Evolutionary conservation across 768 basidiomycete species (phyloP).

Genomic region (Pisolithus orientalis): DNA sequence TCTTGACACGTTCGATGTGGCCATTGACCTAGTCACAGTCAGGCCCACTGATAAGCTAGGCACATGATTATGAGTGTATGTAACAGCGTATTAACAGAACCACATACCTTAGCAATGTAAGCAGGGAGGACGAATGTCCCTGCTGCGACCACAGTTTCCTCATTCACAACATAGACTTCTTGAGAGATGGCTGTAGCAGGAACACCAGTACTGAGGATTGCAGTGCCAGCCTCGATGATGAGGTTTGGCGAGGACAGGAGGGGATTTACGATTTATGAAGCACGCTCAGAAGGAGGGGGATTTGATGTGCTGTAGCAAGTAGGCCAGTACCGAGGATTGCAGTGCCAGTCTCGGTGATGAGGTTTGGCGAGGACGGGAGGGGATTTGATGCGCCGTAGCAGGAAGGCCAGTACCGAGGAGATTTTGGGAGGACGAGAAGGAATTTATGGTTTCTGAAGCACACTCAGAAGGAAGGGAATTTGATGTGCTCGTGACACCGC

Average conservation of each 20-base stretch:
- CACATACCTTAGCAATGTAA: constrained; percentile 71
- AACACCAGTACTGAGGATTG: too few species aligned
- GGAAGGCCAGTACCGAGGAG: too few species aligned
- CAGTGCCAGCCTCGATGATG: too few species aligned
- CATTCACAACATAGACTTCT: constrained; percentile 96
- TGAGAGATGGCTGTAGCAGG: constrained; percentile 77
- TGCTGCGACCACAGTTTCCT: constrained; percentile 85
- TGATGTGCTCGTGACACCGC: constrained; percentile 61
- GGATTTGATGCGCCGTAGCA: too few species aligned
- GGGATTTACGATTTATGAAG: too few species aligned
- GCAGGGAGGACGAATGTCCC: constrained; percentile 80
- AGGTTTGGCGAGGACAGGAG: too few species aligned
- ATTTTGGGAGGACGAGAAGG: constrained; percentile 13
- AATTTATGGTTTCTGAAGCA: constrained; percentile 86
- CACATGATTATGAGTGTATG: constrained; percentile 8
- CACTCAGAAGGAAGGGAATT: constrained; percentile 77
- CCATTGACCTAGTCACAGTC: constrained; percentile 90
- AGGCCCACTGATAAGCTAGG: constrained; percentile 71
- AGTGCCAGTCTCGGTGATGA: constrained; percentile 93
- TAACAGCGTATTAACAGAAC: constrained; percentile 3
- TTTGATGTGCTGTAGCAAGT: constrained; percentile 38
- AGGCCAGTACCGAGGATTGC: constrained; percentile 87
- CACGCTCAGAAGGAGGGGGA: too few species aligned
- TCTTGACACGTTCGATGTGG: constrained; percentile 79
- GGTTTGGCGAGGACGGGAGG: constrained; percentile 76